These are phyloP conservation scores for Aspergillus conjunctus DNA, from an alignment of 495 filamentous ascomycete genomes.

Conservation along the genomic window DNA sequence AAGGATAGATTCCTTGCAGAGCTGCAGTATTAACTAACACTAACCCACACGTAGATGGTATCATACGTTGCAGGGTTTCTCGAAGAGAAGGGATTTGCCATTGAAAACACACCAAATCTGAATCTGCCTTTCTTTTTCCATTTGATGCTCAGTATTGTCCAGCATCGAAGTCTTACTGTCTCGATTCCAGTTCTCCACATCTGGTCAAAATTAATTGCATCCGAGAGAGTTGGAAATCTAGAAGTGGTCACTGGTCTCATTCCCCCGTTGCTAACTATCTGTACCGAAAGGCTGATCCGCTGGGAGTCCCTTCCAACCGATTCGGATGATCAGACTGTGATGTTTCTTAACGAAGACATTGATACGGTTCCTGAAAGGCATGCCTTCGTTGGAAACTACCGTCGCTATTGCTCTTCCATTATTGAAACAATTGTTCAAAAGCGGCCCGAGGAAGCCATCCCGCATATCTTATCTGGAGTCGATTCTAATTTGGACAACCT, in stretches of 20 bases:
- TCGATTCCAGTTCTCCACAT: conserved; percentile 90
- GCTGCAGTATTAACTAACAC: conserved; percentile 1
- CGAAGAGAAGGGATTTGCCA: conserved; percentile 69
- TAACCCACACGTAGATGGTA: conserved; percentile 60
- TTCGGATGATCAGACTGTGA: conserved; percentile 72
- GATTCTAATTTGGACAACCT: conserved; percentile 72
- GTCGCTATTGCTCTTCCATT: conserved; percentile 81
- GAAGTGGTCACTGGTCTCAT: conserved; percentile 70
- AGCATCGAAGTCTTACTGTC: conserved; percentile 83
- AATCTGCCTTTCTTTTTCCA: conserved; percentile 78
- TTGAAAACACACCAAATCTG: conserved; percentile 51
- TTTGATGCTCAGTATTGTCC: conserved; percentile 75
- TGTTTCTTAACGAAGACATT: conserved; percentile 87
- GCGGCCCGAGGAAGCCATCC: conserved; percentile 79
- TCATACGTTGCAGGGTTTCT: conserved; percentile 82
- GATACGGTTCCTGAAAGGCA: conserved; percentile 94
- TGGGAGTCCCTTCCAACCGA: conserved; percentile 85
- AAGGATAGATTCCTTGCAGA: not conserved
- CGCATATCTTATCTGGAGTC: conserved; percentile 78
- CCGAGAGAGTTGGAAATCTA: conserved; percentile 62
- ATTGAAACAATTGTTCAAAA: conserved; percentile 82
- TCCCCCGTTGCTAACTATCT: conserved; percentile 74
- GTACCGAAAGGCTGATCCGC: conserved; percentile 72
- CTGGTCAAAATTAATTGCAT: conserved; percentile 79
- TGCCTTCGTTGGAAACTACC: conserved; percentile 96